Base-by-base conservation (phyloP, 2,329 filamentous ascomycete species). In the Fusarium devonianum region DNA sequence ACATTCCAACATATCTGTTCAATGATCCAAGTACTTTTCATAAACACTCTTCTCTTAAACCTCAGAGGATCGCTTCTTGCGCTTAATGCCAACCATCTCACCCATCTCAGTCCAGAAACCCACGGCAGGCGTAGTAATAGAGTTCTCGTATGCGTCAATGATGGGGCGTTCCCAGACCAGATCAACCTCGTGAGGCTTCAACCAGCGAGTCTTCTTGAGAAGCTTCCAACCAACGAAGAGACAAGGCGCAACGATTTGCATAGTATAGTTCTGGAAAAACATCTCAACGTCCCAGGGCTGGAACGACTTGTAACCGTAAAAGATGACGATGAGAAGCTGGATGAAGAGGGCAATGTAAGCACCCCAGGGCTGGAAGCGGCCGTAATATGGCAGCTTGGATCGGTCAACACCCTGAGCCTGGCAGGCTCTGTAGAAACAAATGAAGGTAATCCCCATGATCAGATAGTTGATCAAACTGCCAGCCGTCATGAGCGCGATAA, bases 221-320 rank as follows among this genome's bases (percentile, higher is more conserved):
- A 88, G 7, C 71, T 89, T 90, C 83, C 84, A 90, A 60, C 75
- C 75, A 14, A 78, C 41, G 65, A 80, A 87, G 19, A 84, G 70
- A 25, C 82, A 64, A 7, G 78, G 76, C 0, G 78, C 77, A 17
- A 85, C 66, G 11, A 84, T 68, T 51, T 80, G 72, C 79, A 84
- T 83, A 19, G 78, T 79, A 69, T 85, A 85, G 71, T 81, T 80
- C 13, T 74, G 69, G 67, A 80, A 74, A 64, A 81, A 79, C 25
- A 63, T 72, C 4, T 76, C 69, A 13, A 75, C 71, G 17, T 69
- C 67, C 77, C 83, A 86, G 12, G 71, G 70, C 12, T 64, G 60
- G 64, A 82, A 82, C 1, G 76, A 70, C 4, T 72, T 72, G 67
- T 86, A 87, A 16, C 84, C 83, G 63, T 83, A 85, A 56, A 74